Percentiles rank a stretch among this genome's conserved stretches.
phyloP scores from a whole-genome alignment of 148 eudicot species.

The Cornus florida region DNA sequence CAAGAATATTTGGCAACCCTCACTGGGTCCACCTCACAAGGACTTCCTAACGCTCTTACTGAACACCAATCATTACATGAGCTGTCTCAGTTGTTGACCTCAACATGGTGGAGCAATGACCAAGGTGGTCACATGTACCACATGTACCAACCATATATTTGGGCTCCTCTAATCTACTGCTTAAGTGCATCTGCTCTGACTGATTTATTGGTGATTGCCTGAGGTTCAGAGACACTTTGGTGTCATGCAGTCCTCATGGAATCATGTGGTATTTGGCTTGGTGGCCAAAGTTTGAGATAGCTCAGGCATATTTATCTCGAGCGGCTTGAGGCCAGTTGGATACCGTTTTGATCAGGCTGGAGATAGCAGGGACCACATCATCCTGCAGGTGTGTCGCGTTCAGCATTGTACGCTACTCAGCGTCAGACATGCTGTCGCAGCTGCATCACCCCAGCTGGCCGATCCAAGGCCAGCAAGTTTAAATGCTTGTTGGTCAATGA shows the following conservation, averaged over 20 bases:
- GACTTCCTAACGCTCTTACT: background rate
- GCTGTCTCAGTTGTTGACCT: background rate
- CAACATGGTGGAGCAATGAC: background rate
- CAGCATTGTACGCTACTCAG: background rate
- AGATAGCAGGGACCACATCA: background rate
- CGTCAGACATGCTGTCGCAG: background rate
- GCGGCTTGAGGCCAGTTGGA: too few species aligned
- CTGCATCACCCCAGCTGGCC: background rate
- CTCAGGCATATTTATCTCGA: too few species aligned
- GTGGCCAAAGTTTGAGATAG: too few species aligned
- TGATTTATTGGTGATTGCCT: background rate
- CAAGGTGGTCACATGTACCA: background rate
- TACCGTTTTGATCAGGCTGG: too few species aligned
- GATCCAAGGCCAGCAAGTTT: too few species aligned
- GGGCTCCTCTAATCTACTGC: background rate
- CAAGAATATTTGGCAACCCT: background rate
- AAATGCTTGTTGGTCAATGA: background rate
- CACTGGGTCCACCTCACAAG: background rate
- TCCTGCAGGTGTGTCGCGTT: background rate
- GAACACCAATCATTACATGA: background rate
- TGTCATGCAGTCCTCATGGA: too few species aligned
- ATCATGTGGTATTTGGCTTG: too few species aligned
- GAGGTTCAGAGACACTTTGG: background rate
- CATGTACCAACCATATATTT: background rate
- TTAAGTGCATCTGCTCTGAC: background rate